A percentile compares a stretch with the other conserved stretches of the same genome.
Evolutionary conservation across 2,329 filamentous ascomycete species (phyloP).

Genomic region (Trichoderma breve): DNA sequence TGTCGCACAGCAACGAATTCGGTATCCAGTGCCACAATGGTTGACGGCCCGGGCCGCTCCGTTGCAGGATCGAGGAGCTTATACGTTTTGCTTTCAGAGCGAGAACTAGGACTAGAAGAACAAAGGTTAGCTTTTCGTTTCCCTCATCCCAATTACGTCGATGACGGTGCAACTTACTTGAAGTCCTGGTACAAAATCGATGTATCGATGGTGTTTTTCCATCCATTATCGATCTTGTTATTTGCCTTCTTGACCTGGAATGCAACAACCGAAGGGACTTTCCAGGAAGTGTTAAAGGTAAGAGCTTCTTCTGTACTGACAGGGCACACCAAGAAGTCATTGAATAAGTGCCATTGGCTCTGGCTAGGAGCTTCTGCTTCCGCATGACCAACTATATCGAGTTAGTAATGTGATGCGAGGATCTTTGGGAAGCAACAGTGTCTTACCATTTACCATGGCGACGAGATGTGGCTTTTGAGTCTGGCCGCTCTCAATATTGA

Average conservation of each 20-base stretch:
- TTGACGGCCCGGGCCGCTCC: slow-evolving; percentile 69
- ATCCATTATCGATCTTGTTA: slow-evolving; percentile 78
- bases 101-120: not conserved
- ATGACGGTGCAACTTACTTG: slow-evolving; percentile 40
- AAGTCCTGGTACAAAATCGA: slow-evolving; percentile 76
- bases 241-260: slow-evolving; percentile 82
- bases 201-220: slow-evolving; percentile 83
- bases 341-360: slow-evolving; percentile 92
- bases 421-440: too few relatives aligned
- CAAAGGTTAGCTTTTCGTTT: not conserved
- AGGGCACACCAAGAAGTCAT: slow-evolving; percentile 88
- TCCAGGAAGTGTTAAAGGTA: slow-evolving; percentile 88
- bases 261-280: slow-evolving; percentile 80
- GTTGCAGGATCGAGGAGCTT: slow-evolving; percentile 52
- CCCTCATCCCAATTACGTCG: not conserved
- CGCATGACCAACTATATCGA: slow-evolving; percentile 60
- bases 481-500: slow-evolving; percentile 83
- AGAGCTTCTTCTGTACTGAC: slow-evolving; percentile 80
- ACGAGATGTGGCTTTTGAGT: slow-evolving; percentile 89
- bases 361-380: slow-evolving; percentile 56
- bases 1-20: slow-evolving; percentile 93
- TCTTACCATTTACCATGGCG: slow-evolving; percentile 78
- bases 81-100: slow-evolving; percentile 53
- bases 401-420: not conserved
- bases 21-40: slow-evolving; percentile 85